Percentiles rank a stretch among this genome's conserved stretches.
Conservation (phyloP, 2,329 filamentous ascomycete genomes). For the Paracoccidioides lutzii region DNA sequence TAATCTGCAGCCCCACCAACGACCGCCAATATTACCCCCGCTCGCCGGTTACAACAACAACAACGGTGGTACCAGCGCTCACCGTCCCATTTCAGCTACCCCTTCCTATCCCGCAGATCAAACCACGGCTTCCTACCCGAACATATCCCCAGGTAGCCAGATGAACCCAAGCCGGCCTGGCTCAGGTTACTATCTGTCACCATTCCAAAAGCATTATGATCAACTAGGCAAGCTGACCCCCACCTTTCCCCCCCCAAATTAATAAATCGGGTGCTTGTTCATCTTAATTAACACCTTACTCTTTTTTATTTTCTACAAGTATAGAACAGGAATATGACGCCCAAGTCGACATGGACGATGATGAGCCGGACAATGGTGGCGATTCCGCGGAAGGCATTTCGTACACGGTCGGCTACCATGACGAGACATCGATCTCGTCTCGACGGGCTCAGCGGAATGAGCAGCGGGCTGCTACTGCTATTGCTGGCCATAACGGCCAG, state of each 20-base stretch:
- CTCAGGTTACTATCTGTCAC: slow-evolving; percentile 61
- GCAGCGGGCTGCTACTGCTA: background rate
- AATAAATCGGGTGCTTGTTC: slow-evolving; percentile 49
- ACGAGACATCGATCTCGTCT: background rate
- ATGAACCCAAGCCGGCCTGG: slow-evolving; percentile 22
- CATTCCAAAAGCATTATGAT: slow-evolving; percentile 88
- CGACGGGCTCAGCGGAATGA: background rate
- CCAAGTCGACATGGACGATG: slow-evolving; percentile 72
- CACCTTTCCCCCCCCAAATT: slow-evolving; percentile 27
- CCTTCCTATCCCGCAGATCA: slow-evolving; percentile 25
- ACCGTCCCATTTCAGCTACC: slow-evolving; percentile 24
- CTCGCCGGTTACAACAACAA: slow-evolving; percentile 21
- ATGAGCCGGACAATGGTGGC: slow-evolving; percentile 50
- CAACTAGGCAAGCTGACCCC: slow-evolving; percentile 75
- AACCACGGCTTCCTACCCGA: slow-evolving; percentile 7
- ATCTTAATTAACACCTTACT: slow-evolving; percentile 50
- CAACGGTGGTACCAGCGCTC: slow-evolving; percentile 21
- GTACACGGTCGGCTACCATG: slow-evolving; percentile 37
- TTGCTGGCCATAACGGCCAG: slow-evolving; percentile 24
- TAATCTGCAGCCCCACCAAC: slow-evolving; percentile 27
- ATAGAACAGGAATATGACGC: slow-evolving; percentile 96
- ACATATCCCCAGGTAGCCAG: background rate
- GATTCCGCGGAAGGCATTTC: slow-evolving; percentile 56
- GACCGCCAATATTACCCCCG: slow-evolving; percentile 34
- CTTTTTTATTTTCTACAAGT: slow-evolving; percentile 20